Percentiles rank a stretch among this genome's conserved stretches.
Evolutionary conservation across 768 basidiomycete genomes (phyloP).

Genomic region (Crucibulum laeve): DNA sequence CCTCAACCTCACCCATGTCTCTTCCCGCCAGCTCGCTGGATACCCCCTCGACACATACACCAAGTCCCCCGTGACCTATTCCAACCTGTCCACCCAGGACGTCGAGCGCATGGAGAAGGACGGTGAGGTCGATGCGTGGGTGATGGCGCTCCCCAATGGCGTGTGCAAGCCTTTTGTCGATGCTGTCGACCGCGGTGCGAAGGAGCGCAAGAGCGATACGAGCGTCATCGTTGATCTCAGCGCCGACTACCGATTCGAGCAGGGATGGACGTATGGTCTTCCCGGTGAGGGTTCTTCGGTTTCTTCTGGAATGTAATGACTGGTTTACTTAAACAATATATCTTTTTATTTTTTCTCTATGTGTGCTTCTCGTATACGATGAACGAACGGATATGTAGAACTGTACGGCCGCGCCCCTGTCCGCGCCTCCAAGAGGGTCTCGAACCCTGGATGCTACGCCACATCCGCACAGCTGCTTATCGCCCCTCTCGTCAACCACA

Average conservation of each 20-base stretch:
- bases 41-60: slow-evolving; percentile 75
- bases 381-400: slow-evolving; percentile 43
- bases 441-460: slow-evolving; percentile 97
- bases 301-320: not conserved
- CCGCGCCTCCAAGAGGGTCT: slow-evolving; percentile 75
- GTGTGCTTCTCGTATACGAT: not conserved
- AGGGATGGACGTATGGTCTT: slow-evolving; percentile 95
- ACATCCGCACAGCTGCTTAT: slow-evolving; percentile 90
- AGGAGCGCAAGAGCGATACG: slow-evolving; percentile 32
- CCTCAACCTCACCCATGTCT: slow-evolving; percentile 90
- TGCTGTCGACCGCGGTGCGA: slow-evolving; percentile 77
- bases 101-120: slow-evolving; percentile 87
- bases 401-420: slow-evolving; percentile 75
- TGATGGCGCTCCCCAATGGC: slow-evolving; percentile 99
- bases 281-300: slow-evolving; percentile 78
- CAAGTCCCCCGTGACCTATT: slow-evolving; percentile 70
- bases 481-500: slow-evolving; percentile 78
- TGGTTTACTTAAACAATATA: not conserved
- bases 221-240: slow-evolving; percentile 90
- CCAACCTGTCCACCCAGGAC: slow-evolving; percentile 73
- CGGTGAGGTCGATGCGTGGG: slow-evolving; percentile 94
- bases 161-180: slow-evolving; percentile 96
- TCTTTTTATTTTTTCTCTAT: slow-evolving; percentile 16
- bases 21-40: slow-evolving; percentile 91
- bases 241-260: slow-evolving; percentile 94